Base-by-base conservation (phyloP, 768 basidiomycete genomes). In the Calvatia gigantea region DNA sequence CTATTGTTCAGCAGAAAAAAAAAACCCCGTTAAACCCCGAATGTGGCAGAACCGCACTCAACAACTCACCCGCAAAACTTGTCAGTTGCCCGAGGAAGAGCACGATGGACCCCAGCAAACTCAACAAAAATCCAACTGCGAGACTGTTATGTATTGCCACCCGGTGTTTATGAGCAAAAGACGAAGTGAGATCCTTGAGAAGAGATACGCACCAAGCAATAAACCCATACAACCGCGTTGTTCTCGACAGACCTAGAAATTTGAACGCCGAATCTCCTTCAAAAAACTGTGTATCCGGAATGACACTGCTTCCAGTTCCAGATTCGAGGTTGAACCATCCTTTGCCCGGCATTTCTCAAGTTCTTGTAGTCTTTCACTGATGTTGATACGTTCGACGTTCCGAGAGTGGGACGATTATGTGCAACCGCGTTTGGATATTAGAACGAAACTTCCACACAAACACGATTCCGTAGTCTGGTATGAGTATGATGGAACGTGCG, bases 251-350 rank as follows among this genome's bases (percentile, higher is more conserved):
- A 2, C 85, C 85, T 9, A 97, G 76, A 57, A 84, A 85, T 56
- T 79, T 80, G 78, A 92, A 96, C 6, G 94, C 92, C 11, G 92
- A 88, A 64, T 94, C 90, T 25, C 91, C 88, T 72, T 95, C 91
- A 58, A 93, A 93, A 72, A 89, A 87, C 59, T 87, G 85, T 35
- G 81, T 86, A 64, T 93, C 90, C 5, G 91, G 86, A 33, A 91
- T 79, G 46, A 77, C 69, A 51, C 73, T 75, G 75, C n/a, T n/a
- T n/a, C 35, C 41, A 2, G 44, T 57, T 14, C 81, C 87, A 3
- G 86, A 64, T 62, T 92, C 90, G 64, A 94, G 83, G 65, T 94
- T 93, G 68, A 92, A 81, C 91, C 91, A 94, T 62, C 91, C 90
- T 74, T 86, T 89, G 62, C 75, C 78, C 46, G 81, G 73, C 75